phyloP scores from a whole-genome alignment of 345 rosid genomes.

The Aethionema arabicum region DNA sequence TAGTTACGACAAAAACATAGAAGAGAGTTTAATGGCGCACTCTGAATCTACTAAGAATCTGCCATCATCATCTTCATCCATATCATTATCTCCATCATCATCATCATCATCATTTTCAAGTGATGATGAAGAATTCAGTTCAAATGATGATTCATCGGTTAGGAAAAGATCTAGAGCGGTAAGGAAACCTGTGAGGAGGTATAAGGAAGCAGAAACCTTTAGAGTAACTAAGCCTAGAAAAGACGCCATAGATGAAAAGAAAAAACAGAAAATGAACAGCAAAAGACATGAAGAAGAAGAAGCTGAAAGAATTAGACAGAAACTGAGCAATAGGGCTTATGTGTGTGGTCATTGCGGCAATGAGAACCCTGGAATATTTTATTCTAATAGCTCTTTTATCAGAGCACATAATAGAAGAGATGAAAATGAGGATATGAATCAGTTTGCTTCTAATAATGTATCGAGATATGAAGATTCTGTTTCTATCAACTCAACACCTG shows the following conservation, averaged over 20 bases:
- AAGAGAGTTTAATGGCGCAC: slow-evolving; percentile 6
- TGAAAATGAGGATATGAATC: slow-evolving; percentile 22
- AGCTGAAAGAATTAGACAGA: not conserved
- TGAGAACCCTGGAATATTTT: slow-evolving; percentile 22
- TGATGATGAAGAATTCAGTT: slow-evolving; percentile 11
- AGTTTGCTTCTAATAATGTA: slow-evolving; percentile 12
- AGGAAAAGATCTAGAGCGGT: slow-evolving; percentile 3
- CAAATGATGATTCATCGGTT: slow-evolving; percentile 16
- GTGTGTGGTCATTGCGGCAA: slow-evolving; percentile 32
- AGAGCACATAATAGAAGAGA: slow-evolving; percentile 17
- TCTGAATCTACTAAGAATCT: slow-evolving; percentile 26
- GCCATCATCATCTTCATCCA: not conserved
- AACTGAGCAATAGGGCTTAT: slow-evolving; percentile 6
- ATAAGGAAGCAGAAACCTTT: slow-evolving; percentile 3
- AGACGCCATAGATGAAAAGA: no score
- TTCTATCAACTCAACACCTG: slow-evolving; percentile 23
- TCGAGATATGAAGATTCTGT: slow-evolving; percentile 19
- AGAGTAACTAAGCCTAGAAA: no score
- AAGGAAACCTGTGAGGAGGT: slow-evolving; percentile 25
- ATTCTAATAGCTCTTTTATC: slow-evolving; percentile 11
- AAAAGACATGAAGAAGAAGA: not conserved
- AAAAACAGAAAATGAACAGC: no score
- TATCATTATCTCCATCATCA: slow-evolving; percentile 4
- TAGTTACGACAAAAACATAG: not conserved
- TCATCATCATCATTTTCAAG: slow-evolving; percentile 24